phyloP scores from a whole-genome alignment of 2,329 filamentous ascomycete species.

The Bimuria novae-zelandiae region DNA sequence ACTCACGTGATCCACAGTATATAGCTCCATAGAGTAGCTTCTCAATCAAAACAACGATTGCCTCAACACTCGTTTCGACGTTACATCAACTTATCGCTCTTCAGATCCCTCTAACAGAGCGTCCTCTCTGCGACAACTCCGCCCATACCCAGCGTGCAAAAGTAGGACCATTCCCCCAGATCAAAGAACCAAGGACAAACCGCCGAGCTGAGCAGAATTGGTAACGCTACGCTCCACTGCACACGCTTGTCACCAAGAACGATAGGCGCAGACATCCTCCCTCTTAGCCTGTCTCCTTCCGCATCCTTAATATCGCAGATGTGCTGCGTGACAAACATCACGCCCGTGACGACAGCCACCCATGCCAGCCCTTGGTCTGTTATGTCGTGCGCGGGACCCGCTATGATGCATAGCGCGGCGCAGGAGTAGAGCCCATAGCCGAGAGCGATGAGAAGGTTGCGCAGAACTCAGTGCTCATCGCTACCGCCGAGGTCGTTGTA shows the following conservation, averaged over 20 bases:
- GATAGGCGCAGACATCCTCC: constrained; percentile 29
- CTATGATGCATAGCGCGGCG: constrained; percentile 11
- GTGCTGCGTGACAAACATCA: constrained; percentile 33
- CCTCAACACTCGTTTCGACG: no score
- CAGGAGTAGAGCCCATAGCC: constrained; percentile 20
- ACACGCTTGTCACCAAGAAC: constrained; percentile 18
- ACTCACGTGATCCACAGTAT: no score
- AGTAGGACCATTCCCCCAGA: constrained; percentile 5
- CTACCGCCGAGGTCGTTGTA: constrained; percentile 48
- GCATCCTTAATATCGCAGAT: constrained; percentile 38
- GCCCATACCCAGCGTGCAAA: constrained; percentile 10
- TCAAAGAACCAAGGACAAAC: constrained; percentile 24
- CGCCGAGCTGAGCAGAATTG: constrained; percentile 20
- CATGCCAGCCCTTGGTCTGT: constrained; percentile 8
- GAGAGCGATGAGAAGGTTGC: constrained; percentile 24
- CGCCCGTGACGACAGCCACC: constrained; percentile 13
- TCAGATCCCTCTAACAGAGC: constrained; percentile 8
- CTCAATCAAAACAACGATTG: no score
- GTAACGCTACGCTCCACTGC: constrained; percentile 26
- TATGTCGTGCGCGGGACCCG: constrained; percentile 1
- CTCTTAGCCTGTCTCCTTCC: constrained; percentile 27
- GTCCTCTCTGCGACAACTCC: constrained; percentile 16
- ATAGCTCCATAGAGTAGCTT: no score
- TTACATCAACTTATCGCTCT: constrained; percentile 22
- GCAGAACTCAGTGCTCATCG: constrained; percentile 21